These are phyloP conservation scores for Rhodotorula graminis DNA, from an alignment of 768 basidiomycete species.

Conservation along the genomic window DNA sequence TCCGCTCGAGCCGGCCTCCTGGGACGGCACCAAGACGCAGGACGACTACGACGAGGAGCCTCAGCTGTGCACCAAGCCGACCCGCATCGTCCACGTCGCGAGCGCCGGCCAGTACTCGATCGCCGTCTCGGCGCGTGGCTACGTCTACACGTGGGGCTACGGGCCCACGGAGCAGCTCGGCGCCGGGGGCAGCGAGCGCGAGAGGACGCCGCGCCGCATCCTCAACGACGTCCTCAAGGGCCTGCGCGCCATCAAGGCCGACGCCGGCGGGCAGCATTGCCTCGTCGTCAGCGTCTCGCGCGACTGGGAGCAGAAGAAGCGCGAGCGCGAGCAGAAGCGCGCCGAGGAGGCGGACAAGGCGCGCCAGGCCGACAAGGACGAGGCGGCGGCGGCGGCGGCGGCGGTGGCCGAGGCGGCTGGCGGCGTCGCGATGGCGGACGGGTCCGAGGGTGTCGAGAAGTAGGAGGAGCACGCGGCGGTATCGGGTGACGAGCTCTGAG, in stretches of 20 bases:
- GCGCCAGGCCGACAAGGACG: background rate
- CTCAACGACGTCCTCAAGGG: conserved; percentile 37
- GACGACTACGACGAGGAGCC: conserved; percentile 40
- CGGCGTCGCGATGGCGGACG: background rate
- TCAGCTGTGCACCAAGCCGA: conserved; percentile 38
- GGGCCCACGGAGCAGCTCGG: conserved; percentile 49
- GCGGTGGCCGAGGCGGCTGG: no score
- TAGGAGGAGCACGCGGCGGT: background rate
- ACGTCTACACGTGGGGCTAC: conserved; percentile 51
- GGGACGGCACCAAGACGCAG: conserved; percentile 33
- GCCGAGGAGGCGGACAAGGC: background rate
- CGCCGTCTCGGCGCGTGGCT: conserved; percentile 48
- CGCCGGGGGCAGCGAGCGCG: conserved; percentile 44
- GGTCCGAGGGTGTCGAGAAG: background rate
- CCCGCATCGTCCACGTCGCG: conserved; percentile 47
- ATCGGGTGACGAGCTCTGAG: no score
- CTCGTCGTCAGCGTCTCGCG: conserved; percentile 39
- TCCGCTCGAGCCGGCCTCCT: conserved; percentile 46
- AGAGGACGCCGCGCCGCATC: conserved; percentile 45
- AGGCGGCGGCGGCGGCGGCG: background rate
- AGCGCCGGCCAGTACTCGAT: conserved; percentile 50
- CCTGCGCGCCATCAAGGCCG: conserved; percentile 43
- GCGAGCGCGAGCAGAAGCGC: background rate
- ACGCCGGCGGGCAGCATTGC: conserved; percentile 49
- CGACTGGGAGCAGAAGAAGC: conserved; percentile 6